phyloP scores from a whole-genome alignment of 23 red algal species.

The Cyanidioschyzon merolae region DNA sequence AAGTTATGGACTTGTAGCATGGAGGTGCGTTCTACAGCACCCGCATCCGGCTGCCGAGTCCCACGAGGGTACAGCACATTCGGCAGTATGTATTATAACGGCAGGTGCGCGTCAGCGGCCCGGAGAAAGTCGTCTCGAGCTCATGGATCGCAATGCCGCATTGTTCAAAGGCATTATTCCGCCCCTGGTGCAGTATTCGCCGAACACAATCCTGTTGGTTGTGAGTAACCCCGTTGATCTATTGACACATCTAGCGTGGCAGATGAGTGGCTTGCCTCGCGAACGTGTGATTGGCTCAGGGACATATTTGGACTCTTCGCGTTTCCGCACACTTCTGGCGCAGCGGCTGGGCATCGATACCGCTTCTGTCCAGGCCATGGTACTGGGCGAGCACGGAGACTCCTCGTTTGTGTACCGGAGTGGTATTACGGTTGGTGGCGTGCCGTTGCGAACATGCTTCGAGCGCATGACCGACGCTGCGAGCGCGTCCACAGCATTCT shows the following conservation, averaged over 20 bases:
- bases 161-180: conserved; percentile 32
- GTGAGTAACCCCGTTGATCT: conserved; percentile 43
- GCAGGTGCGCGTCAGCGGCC: conserved; percentile 40
- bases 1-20: neutral
- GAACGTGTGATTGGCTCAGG: conserved; percentile 39
- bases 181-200: conserved; percentile 24
- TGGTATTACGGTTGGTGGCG: conserved; percentile 27
- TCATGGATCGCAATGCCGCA: conserved; percentile 39
- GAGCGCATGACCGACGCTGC: neutral
- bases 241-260: conserved; percentile 31
- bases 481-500: neutral
- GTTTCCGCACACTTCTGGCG: conserved; percentile 20
- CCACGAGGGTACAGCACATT: conserved; percentile 1
- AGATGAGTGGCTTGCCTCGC: conserved; percentile 26
- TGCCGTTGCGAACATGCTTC: conserved; percentile 16
- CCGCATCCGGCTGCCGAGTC: neutral
- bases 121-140: conserved; percentile 36
- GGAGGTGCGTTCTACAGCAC: neutral
- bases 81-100: conserved; percentile 39
- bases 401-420: conserved; percentile 28
- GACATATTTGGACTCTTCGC: conserved; percentile 43
- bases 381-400: conserved; percentile 56
- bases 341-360: conserved; percentile 25
- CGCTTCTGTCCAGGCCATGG: conserved; percentile 23
- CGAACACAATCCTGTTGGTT: conserved; percentile 29